Base-by-base conservation (phyloP, 225 moss, liverwort and hornwort species). In the Sphagnum contortum region DNA sequence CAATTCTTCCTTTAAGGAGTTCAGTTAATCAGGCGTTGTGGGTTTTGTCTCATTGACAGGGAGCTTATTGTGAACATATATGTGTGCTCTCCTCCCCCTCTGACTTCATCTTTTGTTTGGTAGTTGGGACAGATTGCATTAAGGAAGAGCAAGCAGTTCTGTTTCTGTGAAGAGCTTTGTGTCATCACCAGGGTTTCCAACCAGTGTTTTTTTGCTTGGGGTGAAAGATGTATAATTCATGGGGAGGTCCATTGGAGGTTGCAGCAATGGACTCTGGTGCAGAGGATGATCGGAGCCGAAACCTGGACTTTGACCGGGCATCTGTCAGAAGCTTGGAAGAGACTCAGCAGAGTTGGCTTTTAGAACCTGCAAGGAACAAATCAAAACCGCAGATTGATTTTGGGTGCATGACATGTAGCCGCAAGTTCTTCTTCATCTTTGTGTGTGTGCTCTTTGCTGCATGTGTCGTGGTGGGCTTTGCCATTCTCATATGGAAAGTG, bases 281-380 rank as follows among this genome's bases (percentile, higher is more conserved):
- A 63, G 82, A 89, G 71, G 94, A 89, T 51, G 72, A 70, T 2
- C 76, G 72, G 45, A 81, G 74, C 59, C 74, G 91, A 49, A 86
- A 66, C 64, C n/a, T 84, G 75, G 94, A 94, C 59, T 83, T 91
- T 61, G 94, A 94, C 80, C 73, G 84, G 48, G 94, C 88, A 44
- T 94, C 94, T 2, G 82, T 91, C 44, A 86, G 83, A 70, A 91
- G 94, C 66, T 67, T 91, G 63, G 94, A 91, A 71, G 94, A 94
- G 79, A 91, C 94, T 57, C 94, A 94, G 48, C 87, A 89, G 66
- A 91, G 94, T 77, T 94, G 94, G 94, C 70, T 94, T 49, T 70
- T 94, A 44, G 94, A 91, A 48, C 89, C 94, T 6, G 56, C 80
- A 44, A 74, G 79, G 5, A 76, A 69, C 78, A 83, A 86, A 84